Base-by-base conservation (phyloP, 2,329 filamentous ascomycete species). In the Penicillium brasilianum region DNA sequence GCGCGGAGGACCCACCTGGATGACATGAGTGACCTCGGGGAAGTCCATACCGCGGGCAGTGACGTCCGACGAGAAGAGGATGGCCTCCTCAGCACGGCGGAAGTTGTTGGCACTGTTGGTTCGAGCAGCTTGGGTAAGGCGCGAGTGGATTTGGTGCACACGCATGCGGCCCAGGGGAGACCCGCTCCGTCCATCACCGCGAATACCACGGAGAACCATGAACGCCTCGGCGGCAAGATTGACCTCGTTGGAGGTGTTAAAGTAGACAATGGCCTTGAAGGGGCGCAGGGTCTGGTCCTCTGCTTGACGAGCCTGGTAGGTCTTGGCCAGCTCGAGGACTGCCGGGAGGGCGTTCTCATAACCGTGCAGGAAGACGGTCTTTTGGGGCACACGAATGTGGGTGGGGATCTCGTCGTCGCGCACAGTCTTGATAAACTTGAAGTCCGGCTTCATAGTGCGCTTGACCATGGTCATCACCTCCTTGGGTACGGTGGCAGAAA, bases 181-280 rank as follows among this genome's bases (percentile, higher is more conserved):
- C 13, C 57, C 57, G 39, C 67, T 61, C 34, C 72, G 57, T n/a
- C 16, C 22, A 39, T 59, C 50, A 4, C 34, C 51, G 9, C 34
- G 59, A 54, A 74, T 72, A 10, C 51, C 71, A 28, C 72, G 72
- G 53, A 87, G 78, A 34, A 81, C 80, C 59, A 80, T 77, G 55
- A 93, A 86, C 22, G 89, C 78, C 16, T 84, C 80, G 20, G 83
- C 80, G 22, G 87, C 87, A 51, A 93, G 81, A 59, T 88, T 83
- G 48, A 93, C 91, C 65, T 90, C 84, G 25, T 86, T 85, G 0
- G 90, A 96, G 22, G 90, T 92, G 70, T 91, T 91, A 75, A 94
- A 90, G 80, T 97, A 99, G 44, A 97, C 82, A 62, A 99, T 96
- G n/a, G 92, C 92, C 83, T 99, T 99, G 85, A 98, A 97, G 0